phyloP scores from a whole-genome alignment of 108 stramenopile species.

The Pelagomonas calceolata region DNA sequence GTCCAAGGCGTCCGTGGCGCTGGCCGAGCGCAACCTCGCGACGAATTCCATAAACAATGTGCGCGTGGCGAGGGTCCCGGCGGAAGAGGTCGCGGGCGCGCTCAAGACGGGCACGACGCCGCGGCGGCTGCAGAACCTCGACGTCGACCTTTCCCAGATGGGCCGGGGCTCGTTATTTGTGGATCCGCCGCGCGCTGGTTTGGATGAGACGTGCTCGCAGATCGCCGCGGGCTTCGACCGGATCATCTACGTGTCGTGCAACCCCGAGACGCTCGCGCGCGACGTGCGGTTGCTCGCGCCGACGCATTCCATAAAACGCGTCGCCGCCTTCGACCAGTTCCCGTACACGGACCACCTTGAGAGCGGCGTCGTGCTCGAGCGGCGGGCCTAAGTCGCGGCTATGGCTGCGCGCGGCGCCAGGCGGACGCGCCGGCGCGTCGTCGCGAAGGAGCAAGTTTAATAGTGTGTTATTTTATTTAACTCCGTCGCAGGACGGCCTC shows the following conservation, averaged over 20 bases:
- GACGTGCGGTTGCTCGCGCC: slow-evolving; percentile 12
- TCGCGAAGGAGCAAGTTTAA: no score
- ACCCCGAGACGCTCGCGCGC: slow-evolving; percentile 16
- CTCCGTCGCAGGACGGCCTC: no score
- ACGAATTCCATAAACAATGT: slow-evolving; percentile 2
- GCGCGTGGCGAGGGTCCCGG: neutral
- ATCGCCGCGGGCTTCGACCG: neutral
- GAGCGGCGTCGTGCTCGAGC: slow-evolving; percentile 13
- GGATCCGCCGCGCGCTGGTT: slow-evolving; percentile 20
- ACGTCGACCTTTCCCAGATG: neutral
- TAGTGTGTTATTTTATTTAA: no score
- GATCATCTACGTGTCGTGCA: slow-evolving; percentile 23
- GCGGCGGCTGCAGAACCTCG: neutral
- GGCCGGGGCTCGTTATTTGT: slow-evolving; percentile 12
- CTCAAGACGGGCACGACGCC: neutral
- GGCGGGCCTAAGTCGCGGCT: neutral
- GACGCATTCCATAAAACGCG: neutral
- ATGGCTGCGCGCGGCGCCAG: no score
- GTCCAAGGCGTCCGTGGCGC: slow-evolving; percentile 10
- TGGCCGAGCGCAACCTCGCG: neutral
- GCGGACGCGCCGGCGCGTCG: no score
- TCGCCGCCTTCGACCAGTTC: slow-evolving; percentile 26
- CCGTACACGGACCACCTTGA: slow-evolving; percentile 26
- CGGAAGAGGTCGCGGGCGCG: neutral
- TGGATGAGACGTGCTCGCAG: slow-evolving; percentile 10